Conservation (phyloP, 495 filamentous ascomycete genomes). For the Neurospora cerealis region DNA sequence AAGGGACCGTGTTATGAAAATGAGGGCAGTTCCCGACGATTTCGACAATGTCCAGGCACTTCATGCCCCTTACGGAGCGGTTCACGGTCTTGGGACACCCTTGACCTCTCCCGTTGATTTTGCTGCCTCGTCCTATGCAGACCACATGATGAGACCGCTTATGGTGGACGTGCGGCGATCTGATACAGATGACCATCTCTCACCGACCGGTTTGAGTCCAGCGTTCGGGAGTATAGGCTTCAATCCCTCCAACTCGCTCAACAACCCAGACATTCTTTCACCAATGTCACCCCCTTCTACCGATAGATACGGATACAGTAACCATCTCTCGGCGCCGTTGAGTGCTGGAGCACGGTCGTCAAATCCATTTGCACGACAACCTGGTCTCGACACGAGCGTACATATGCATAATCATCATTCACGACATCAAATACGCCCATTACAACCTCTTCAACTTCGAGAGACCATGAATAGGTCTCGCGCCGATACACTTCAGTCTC, state of each 20-base stretch:
- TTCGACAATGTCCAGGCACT: constrained; percentile 89
- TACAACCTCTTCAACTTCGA: constrained; percentile 50
- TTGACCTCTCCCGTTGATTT: constrained; percentile 49
- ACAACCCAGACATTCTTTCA: constrained; percentile 41
- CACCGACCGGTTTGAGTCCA: constrained; percentile 51
- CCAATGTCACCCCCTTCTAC: constrained; percentile 41
- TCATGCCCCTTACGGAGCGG: constrained; percentile 60
- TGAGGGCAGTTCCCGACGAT: constrained; percentile 79
- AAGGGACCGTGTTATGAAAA: constrained; percentile 88
- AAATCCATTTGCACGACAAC: constrained; percentile 45
- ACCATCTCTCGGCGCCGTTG: constrained; percentile 36
- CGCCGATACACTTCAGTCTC: constrained; percentile 48
- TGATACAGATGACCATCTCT: constrained; percentile 47
- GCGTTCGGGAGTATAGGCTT: constrained; percentile 54
- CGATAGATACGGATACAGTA: constrained; percentile 43
- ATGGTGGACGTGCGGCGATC: constrained; percentile 51
- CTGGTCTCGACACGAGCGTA: constrained; percentile 36
- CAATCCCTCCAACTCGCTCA: constrained; percentile 36
- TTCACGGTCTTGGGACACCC: constrained; percentile 44
- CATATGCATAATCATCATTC: constrained; percentile 34
- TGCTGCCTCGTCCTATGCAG: constrained; percentile 35
- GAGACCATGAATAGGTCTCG: constrained; percentile 50
- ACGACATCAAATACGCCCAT: constrained; percentile 33
- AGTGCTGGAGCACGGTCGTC: constrained; percentile 40
- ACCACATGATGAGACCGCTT: constrained; percentile 49